Conservation (phyloP, 495 filamentous ascomycete species). For the Aspergillus mulundensis region DNA sequence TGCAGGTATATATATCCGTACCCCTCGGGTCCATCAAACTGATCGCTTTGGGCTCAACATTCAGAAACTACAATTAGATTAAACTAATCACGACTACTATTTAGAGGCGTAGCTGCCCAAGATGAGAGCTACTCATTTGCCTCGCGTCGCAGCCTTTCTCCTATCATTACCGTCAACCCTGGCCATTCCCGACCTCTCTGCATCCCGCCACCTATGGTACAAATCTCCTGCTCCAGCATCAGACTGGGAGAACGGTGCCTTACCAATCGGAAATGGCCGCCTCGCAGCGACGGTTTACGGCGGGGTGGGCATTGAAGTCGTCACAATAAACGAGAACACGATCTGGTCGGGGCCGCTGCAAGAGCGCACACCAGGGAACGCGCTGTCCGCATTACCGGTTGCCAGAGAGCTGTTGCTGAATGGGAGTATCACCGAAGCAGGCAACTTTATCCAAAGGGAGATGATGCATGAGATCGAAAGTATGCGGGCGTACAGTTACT, state of each 20-base stretch:
- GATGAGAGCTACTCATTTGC: no score
- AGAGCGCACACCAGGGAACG: slow-evolving; percentile 31
- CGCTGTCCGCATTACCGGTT: slow-evolving; percentile 18
- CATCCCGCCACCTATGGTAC: neutral
- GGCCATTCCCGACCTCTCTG: neutral
- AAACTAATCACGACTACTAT: neutral
- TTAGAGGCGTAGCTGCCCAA: no score
- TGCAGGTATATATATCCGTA: no score
- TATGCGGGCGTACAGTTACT: slow-evolving; percentile 32
- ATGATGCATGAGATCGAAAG: slow-evolving; percentile 30
- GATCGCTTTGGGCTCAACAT: no score
- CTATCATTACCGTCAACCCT: neutral
- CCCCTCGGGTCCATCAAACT: no score
- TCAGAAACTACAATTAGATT: no score
- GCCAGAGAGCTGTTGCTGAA: slow-evolving; percentile 31
- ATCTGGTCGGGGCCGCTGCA: slow-evolving; percentile 40
- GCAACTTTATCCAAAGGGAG: slow-evolving; percentile 21
- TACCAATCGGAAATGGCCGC: slow-evolving; percentile 44
- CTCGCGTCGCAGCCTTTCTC: neutral
- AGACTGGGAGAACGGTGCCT: neutral
- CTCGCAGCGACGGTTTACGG: slow-evolving; percentile 42
- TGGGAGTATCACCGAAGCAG: slow-evolving; percentile 33
- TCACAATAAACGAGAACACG: slow-evolving; percentile 45
- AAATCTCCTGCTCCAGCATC: neutral
- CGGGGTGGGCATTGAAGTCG: slow-evolving; percentile 25